A percentile compares a stretch with the other conserved stretches of the same genome.
These are phyloP conservation scores for Gloeophyllum trabeum DNA, from an alignment of 768 basidiomycete species.

Conservation along the genomic window DNA sequence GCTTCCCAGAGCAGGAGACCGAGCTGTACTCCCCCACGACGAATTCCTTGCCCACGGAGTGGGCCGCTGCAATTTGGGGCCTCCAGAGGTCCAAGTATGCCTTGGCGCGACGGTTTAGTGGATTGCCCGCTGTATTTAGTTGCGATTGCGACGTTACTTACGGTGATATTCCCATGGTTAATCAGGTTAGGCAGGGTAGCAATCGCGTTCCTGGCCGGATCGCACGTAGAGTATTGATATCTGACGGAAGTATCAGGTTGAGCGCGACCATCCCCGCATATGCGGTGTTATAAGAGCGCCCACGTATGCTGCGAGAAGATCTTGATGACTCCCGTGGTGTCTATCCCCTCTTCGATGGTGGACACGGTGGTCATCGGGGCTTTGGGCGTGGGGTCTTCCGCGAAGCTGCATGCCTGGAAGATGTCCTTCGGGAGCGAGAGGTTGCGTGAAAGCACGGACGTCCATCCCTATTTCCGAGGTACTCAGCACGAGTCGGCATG, in stretches of 20 bases:
- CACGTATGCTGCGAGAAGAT: conserved; percentile 20
- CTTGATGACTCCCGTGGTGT: conserved; percentile 12
- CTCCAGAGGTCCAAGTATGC: conserved; percentile 20
- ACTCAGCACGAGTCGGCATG: neutral
- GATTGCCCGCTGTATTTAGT: too few relatives aligned
- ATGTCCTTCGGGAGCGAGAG: conserved; percentile 9
- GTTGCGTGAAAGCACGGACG: conserved; percentile 9
- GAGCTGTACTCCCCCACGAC: conserved; percentile 19
- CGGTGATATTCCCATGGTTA: conserved; percentile 22
- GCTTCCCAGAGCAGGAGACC: conserved; percentile 20
- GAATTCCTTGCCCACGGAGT: conserved; percentile 12
- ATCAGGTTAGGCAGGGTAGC: conserved; percentile 20
- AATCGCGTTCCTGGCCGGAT: conserved; percentile 16
- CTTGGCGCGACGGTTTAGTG: conserved; percentile 4
- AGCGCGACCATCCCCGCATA: too few relatives aligned
- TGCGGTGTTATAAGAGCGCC: neutral
- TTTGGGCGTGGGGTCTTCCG: conserved; percentile 14
- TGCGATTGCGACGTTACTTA: conserved; percentile 3
- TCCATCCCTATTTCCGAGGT: conserved; percentile 17
- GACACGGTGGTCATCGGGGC: conserved; percentile 16
- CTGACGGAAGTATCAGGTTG: conserved; percentile 5
- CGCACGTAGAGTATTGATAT: conserved; percentile 24
- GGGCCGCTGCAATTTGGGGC: conserved; percentile 20
- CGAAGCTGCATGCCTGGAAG: conserved; percentile 15
- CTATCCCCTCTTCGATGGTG: conserved; percentile 16